phyloP scores from a whole-genome alignment of 2,329 filamentous ascomycete genomes.

The Sporothrix mexicana region DNA sequence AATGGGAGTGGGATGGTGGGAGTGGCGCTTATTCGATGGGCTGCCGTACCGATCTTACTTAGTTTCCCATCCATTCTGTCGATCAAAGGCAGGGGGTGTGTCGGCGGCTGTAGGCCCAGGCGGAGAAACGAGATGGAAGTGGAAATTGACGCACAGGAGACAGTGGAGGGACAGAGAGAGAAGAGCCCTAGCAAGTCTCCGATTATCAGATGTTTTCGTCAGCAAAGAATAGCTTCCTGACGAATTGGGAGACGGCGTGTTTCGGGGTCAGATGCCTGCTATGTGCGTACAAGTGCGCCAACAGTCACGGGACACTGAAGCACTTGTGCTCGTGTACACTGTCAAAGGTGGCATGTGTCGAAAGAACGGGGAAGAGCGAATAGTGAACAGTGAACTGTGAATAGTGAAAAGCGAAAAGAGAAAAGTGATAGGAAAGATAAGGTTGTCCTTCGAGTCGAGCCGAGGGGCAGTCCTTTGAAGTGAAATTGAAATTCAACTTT shows the following conservation, averaged over 20 bases:
- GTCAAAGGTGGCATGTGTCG: neutral
- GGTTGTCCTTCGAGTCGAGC: neutral
- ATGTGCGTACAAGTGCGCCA: conserved; percentile 15
- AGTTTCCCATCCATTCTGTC: neutral
- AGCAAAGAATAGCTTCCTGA: neutral
- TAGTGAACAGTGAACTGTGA: conserved; percentile 4
- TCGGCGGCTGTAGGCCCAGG: neutral
- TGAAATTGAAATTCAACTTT: too few species aligned
- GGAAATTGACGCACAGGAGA: conserved; percentile 19
- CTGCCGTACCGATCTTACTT: conserved; percentile 14
- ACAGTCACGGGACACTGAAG: neutral
- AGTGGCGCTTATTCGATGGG: conserved; percentile 22
- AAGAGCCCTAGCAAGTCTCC: neutral
- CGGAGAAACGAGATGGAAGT: conserved; percentile 16
- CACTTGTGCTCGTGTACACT: neutral
- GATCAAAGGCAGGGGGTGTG: conserved; percentile 12
- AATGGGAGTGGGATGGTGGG: neutral
- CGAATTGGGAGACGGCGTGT: conserved; percentile 25
- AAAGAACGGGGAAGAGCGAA: neutral
- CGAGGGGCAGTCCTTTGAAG: too few species aligned
- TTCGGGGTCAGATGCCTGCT: conserved; percentile 24
- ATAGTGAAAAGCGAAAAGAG: neutral
- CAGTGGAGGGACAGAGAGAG: neutral
- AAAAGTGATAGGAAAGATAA: neutral
- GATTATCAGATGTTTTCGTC: conserved; percentile 23